Conservation (phyloP, 768 basidiomycete genomes). For the Leccinum aurantiacum region DNA sequence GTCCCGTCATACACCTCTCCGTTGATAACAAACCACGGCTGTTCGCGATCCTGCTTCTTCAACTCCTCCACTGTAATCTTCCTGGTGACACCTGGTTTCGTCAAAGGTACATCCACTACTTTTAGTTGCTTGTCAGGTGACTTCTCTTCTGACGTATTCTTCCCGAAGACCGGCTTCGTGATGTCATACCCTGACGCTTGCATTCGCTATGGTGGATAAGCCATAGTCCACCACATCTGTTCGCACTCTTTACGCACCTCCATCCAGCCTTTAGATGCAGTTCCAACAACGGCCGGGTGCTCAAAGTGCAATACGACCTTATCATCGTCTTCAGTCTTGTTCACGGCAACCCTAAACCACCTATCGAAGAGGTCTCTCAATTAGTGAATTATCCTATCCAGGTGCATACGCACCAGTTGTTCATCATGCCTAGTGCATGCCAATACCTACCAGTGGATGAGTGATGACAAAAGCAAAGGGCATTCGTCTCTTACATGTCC, state of each 20-base stretch:
- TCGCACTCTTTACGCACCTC: conserved; percentile 30
- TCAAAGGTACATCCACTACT: conserved; percentile 39
- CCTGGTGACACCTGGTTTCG: conserved; percentile 43
- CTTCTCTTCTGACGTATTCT: conserved; percentile 1
- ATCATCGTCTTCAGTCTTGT: conserved; percentile 32
- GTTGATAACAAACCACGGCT: conserved; percentile 53
- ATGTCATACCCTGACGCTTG: conserved; percentile 47
- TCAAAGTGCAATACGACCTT: conserved; percentile 44
- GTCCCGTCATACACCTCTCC: conserved; percentile 59
- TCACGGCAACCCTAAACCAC: conserved; percentile 59
- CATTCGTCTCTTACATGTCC: conserved; percentile 43
- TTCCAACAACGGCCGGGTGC: conserved; percentile 56
- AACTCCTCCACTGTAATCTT: conserved; percentile 47
- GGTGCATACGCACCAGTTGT: conserved; percentile 36
- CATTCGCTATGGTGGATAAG: conserved; percentile 35
- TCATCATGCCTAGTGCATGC: conserved; percentile 65
- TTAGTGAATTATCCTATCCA: neutral
- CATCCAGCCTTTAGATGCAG: conserved; percentile 59
- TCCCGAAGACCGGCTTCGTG: conserved; percentile 40
- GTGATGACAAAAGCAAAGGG: neutral
- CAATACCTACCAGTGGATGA: conserved; percentile 34
- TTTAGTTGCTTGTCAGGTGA: neutral
- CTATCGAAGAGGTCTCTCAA: conserved; percentile 20
- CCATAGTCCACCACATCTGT: neutral
- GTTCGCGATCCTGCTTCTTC: conserved; percentile 34